Conservation (phyloP, 2,329 filamentous ascomycete genomes). For the Exophiala alcalophila region DNA sequence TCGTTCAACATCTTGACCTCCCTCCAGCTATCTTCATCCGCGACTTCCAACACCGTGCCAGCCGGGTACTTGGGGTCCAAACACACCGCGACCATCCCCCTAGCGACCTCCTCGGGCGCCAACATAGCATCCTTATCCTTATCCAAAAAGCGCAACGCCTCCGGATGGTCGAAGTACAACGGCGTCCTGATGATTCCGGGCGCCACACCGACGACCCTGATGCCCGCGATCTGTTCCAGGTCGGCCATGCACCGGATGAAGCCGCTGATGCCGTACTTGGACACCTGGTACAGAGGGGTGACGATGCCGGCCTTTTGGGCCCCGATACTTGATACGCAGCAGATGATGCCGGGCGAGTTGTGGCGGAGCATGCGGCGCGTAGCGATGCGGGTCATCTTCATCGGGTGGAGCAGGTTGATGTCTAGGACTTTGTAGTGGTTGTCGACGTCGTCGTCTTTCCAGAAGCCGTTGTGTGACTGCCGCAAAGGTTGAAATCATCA, state of each 20-base stretch:
- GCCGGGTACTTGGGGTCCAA: constrained; percentile 44
- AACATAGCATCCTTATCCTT: constrained; percentile 53
- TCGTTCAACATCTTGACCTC: constrained; percentile 52
- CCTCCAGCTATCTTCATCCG: constrained; percentile 47
- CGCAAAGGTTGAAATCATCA: constrained; percentile 45
- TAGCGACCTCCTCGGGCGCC: constrained; percentile 57
- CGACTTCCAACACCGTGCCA: constrained; percentile 56
- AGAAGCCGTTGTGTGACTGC: constrained; percentile 30
- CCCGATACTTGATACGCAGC: constrained; percentile 49
- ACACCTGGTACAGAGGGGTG: constrained; percentile 48
- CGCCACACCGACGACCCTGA: constrained; percentile 49
- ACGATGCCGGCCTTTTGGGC: constrained; percentile 41
- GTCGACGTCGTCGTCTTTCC: constrained; percentile 36
- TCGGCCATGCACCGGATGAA: constrained; percentile 50
- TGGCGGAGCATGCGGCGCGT: constrained; percentile 45
- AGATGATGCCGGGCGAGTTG: constrained; percentile 37
- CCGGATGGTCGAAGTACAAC: constrained; percentile 59
- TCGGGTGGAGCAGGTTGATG: constrained; percentile 52
- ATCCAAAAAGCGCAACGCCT: constrained; percentile 54
- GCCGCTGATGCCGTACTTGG: constrained; percentile 49
- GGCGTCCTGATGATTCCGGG: constrained; percentile 55
- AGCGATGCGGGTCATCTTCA: constrained; percentile 51
- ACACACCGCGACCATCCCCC: constrained; percentile 55
- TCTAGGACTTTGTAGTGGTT: constrained; percentile 47
- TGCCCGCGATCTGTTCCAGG: constrained; percentile 49